Conservation (phyloP, 1,284 basidiomycete species). For the Golubevia pallescens region DNA sequence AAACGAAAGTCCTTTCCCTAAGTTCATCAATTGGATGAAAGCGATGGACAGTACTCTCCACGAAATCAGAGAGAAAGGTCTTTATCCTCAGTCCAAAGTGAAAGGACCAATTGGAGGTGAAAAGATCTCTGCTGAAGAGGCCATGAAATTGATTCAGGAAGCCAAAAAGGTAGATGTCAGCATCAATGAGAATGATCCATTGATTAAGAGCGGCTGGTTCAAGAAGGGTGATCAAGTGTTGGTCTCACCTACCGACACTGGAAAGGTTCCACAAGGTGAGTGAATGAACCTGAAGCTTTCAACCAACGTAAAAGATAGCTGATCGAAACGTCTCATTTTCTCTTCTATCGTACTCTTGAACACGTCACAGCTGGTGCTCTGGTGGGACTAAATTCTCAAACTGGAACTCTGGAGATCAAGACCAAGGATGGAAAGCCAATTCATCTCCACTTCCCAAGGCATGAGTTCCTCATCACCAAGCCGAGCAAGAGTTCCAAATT, state of each 20-base stretch:
- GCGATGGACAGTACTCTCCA: too few species aligned
- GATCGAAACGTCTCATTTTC: too few species aligned
- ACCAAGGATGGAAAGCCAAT: neutral
- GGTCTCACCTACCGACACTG: slow-evolving; percentile 26
- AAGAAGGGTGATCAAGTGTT: slow-evolving; percentile 24
- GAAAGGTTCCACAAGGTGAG: slow-evolving; percentile 21
- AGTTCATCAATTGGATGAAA: too few species aligned
- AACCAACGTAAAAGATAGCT: too few species aligned
- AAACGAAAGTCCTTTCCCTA: too few species aligned
- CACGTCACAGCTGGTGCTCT: neutral
- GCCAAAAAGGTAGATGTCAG: neutral
- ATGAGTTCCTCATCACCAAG: neutral
- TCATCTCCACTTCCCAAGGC: neutral
- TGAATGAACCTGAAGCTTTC: too few species aligned
- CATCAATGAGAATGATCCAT: slow-evolving; percentile 16
- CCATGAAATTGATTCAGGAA: too few species aligned
- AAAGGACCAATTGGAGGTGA: too few species aligned
- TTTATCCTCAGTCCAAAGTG: too few species aligned
- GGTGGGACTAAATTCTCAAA: neutral
- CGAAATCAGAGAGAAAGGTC: too few species aligned
- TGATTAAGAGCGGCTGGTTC: slow-evolving; percentile 32
- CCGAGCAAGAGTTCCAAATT: too few species aligned
- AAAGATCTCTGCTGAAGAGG: too few species aligned
- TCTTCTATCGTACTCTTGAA: neutral
- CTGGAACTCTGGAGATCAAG: neutral